Evolutionary conservation across 2,329 filamentous ascomycete species (phyloP).

Genomic region (Colletotrichum aenigma): DNA sequence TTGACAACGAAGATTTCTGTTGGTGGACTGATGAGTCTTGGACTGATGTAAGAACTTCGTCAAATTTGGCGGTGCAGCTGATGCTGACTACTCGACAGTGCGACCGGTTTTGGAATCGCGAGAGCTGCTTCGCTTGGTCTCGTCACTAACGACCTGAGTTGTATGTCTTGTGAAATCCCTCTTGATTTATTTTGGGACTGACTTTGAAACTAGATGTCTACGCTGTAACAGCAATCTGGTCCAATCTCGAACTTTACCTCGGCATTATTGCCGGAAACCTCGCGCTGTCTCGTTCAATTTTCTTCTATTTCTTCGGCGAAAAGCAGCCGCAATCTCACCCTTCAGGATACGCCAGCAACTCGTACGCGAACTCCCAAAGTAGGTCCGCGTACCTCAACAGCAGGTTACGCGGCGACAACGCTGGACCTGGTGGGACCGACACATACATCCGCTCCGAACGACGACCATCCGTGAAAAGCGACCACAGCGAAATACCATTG

Average conservation of each 20-base stretch:
- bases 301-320: slow-evolving; percentile 23
- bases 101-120: slow-evolving; percentile 29
- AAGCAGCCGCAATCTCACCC: not conserved
- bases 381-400: slow-evolving; percentile 11
- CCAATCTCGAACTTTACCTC: slow-evolving; percentile 38
- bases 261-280: slow-evolving; percentile 40
- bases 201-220: slow-evolving; percentile 29
- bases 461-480: slow-evolving; percentile 19
- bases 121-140: slow-evolving; percentile 27
- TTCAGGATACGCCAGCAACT: not conserved
- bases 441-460: slow-evolving; percentile 15
- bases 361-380: slow-evolving; percentile 4
- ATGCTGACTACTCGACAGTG: slow-evolving; percentile 11
- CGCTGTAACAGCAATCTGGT: slow-evolving; percentile 40
- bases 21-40: slow-evolving; percentile 36
- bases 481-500: slow-evolving; percentile 23
- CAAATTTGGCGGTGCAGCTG: accelerated
- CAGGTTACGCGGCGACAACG: slow-evolving; percentile 18
- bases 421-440: not conserved
- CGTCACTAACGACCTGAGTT: slow-evolving; percentile 27
- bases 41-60: slow-evolving; percentile 23
- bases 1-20: slow-evolving; percentile 32
- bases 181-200: not conserved
- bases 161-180: slow-evolving; percentile 10
- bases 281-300: slow-evolving; percentile 27